These are phyloP conservation scores for Kwoniella mangroviensis DNA, from an alignment of 768 basidiomycete species.

Conservation along the genomic window DNA sequence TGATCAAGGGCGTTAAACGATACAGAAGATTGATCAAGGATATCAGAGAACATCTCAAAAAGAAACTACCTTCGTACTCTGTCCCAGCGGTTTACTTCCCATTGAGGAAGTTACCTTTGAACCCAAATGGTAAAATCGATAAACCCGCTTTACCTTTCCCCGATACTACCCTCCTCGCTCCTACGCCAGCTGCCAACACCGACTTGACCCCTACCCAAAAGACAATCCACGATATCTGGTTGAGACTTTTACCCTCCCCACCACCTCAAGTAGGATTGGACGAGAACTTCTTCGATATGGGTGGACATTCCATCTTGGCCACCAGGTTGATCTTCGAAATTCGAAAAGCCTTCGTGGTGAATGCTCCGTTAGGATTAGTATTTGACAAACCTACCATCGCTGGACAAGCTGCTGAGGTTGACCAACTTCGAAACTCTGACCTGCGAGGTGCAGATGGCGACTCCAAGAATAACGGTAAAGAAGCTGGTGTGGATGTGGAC, in stretches of 20 bases:
- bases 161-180: slow-evolving; percentile 75
- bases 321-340: slow-evolving; percentile 97
- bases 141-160: slow-evolving; percentile 98
- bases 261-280: slow-evolving; percentile 79
- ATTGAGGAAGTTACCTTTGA: slow-evolving; percentile 90
- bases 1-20: slow-evolving; percentile 76
- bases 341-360: slow-evolving; percentile 84
- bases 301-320: slow-evolving; percentile 97
- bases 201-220: slow-evolving; percentile 72
- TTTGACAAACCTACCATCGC: slow-evolving; percentile 87
- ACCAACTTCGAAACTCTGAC: slow-evolving; percentile 74
- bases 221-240: slow-evolving; percentile 83
- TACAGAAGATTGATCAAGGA: slow-evolving; percentile 89
- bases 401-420: slow-evolving; percentile 76
- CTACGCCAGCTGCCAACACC: slow-evolving; percentile 59
- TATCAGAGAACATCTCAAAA: slow-evolving; percentile 92
- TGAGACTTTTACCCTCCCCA: slow-evolving; percentile 74
- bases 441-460: slow-evolving; percentile 66
- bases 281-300: slow-evolving; percentile 97
- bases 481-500: slow-evolving; percentile 60
- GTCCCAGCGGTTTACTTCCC: slow-evolving; percentile 96
- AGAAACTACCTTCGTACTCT: slow-evolving; percentile 92
- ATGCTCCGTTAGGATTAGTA: slow-evolving; percentile 87
- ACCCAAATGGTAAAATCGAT: slow-evolving; percentile 98
- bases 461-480: slow-evolving; percentile 30